Evolutionary conservation across 164 flowering plant species (phyloP), one percentile per base, ranked within the genome.

Genomic region (Macadamia integrifolia): DNA sequence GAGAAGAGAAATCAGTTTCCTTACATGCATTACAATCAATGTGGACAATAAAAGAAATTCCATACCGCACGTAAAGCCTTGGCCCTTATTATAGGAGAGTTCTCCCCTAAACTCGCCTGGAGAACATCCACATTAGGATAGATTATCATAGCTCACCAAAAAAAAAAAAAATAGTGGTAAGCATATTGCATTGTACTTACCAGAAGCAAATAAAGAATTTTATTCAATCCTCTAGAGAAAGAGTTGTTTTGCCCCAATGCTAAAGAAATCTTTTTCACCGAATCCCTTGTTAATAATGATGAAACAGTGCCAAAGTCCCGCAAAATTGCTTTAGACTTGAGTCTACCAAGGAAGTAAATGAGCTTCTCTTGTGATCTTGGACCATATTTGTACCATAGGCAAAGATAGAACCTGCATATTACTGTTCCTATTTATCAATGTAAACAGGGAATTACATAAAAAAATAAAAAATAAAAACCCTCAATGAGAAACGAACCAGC

Each of bases 221-320:
- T 95, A 84, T 95, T 97, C 80, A 92, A 92, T 73, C 99, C 99
- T 76, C 98, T 81, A 28, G 91, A 79, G 68, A 95, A 95, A 35
- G 99, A 92, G 81, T 78, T 87, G 64, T 86, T 84, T 71, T 85
- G 93, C 49, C 93, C 97, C 79, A 95, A 69, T 44, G 90, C 90
- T 64, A 88, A 75, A 69, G 93, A 78, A 70, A 95, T 80, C 78
- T 77, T 95, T 80, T 87, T 92, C 43, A 85, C 83, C 7, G 89
- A 85, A 40, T 84, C 88, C 78, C 98, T 87, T 59, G 86, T 75
- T 78, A 90, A 65, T 12, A 69, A 65, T 13, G 94, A 86, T 42
- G 84, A 81, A 66, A 67, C 61, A 62, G 77, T 62, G 65, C 87
- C 83, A 66, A 89, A 81, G 69, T 90, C 88, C 60, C 89, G 90